These are phyloP conservation scores for Endoconidiophora laricicola DNA, from an alignment of 2,329 filamentous ascomycete species.

Conservation along the genomic window DNA sequence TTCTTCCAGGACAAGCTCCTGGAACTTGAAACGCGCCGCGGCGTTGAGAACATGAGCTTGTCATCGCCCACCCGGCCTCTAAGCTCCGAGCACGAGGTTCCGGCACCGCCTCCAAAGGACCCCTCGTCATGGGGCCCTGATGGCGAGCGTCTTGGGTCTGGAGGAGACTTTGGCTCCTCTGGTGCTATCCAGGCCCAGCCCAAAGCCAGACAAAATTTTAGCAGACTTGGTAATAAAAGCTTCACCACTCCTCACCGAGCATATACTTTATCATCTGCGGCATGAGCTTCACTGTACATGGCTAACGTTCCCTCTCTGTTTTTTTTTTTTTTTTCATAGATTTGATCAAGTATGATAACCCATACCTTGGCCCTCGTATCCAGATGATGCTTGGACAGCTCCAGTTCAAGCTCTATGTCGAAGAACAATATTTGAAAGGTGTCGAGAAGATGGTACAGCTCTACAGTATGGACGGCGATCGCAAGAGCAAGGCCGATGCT, in stretches of 20 bases:
- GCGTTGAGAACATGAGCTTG: conserved; percentile 50
- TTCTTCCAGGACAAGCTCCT: conserved; percentile 88
- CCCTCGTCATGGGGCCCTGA: conserved; percentile 55
- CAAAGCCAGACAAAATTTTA: conserved; percentile 75
- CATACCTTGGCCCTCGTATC: conserved; percentile 87
- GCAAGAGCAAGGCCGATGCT: conserved; percentile 87
- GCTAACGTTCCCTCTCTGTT: background rate
- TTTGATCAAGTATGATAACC: conserved; percentile 95
- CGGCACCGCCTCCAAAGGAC: conserved; percentile 62
- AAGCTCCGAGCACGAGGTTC: conserved; percentile 33
- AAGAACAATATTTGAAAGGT: conserved; percentile 96
- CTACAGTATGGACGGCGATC: conserved; percentile 92
- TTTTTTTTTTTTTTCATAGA: conserved; percentile 34
- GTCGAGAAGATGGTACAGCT: conserved; percentile 99
- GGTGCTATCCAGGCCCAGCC: conserved; percentile 35
- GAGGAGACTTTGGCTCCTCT: conserved; percentile 43
- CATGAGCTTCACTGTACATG: conserved; percentile 1
- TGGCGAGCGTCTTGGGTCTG: conserved; percentile 44
- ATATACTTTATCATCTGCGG: background rate
- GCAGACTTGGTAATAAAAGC: conserved; percentile 66
- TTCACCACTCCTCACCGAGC: no score
- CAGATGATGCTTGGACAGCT: conserved; percentile 98
- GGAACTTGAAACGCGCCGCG: conserved; percentile 70
- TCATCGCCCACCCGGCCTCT: conserved; percentile 29
- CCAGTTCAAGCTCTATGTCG: conserved; percentile 95